Percentiles rank a stretch among this genome's conserved stretches.
Conservation (phyloP, 2,329 filamentous ascomycete genomes). For the Scleromitrula shiraiana region DNA sequence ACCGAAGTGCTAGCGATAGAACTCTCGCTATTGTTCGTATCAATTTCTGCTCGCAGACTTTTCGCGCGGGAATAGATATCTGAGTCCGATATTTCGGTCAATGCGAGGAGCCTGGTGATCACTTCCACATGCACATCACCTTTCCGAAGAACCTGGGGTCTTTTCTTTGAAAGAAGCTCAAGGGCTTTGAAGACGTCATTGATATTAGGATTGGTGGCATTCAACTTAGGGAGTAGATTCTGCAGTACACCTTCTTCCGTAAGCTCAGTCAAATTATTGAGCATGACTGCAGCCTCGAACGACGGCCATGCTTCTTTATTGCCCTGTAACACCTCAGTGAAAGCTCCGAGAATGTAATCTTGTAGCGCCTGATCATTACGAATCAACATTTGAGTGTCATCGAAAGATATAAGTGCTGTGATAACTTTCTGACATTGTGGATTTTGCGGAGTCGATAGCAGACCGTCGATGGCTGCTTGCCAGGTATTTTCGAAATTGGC, state of each 20-base stretch:
- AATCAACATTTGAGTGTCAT: slow-evolving; percentile 33
- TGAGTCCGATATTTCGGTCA: slow-evolving; percentile 44
- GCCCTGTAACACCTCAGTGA: slow-evolving; percentile 33
- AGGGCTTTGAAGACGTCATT: slow-evolving; percentile 37
- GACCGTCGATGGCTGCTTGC: slow-evolving; percentile 33
- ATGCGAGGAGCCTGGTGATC: slow-evolving; percentile 43
- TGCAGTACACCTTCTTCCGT: slow-evolving; percentile 28
- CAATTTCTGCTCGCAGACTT: slow-evolving; percentile 38
- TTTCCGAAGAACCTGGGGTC: slow-evolving; percentile 38
- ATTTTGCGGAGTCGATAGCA: slow-evolving; percentile 31
- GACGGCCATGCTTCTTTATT: slow-evolving; percentile 36
- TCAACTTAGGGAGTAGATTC: slow-evolving; percentile 26
- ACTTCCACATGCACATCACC: slow-evolving; percentile 42
- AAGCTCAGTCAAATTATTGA: slow-evolving; percentile 15
- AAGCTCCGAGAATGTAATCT: slow-evolving; percentile 36
- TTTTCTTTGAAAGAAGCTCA: slow-evolving; percentile 40
- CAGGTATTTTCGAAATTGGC: slow-evolving; percentile 24
- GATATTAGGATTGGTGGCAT: slow-evolving; percentile 13
- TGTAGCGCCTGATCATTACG: slow-evolving; percentile 38
- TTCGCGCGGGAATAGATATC: slow-evolving; percentile 17
- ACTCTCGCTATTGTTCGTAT: slow-evolving; percentile 22
- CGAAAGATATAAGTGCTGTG: slow-evolving; percentile 40
- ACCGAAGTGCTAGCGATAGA: slow-evolving; percentile 32
- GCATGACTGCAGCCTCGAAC: slow-evolving; percentile 40
- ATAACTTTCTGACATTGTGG: slow-evolving; percentile 32